phyloP scores from a whole-genome alignment of 129 eudicot genomes.

The Flaveria brownii region DNA sequence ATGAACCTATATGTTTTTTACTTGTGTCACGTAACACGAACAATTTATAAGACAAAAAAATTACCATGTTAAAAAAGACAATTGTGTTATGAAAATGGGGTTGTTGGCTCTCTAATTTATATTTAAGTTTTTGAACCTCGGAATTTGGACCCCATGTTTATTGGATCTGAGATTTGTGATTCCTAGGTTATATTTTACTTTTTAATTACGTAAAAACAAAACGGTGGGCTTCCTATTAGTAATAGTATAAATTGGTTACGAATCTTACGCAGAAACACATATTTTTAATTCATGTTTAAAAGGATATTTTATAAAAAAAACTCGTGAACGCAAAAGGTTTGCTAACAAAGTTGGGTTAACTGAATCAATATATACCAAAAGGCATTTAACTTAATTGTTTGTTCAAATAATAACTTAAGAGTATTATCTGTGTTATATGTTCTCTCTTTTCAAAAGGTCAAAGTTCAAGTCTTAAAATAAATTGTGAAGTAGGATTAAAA shows the following conservation, averaged over 20 bases:
- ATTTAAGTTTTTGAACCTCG: constrained; percentile 14
- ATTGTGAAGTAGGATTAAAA: too few species aligned
- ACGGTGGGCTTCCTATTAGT: constrained; percentile 11
- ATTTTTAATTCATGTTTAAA: not conserved
- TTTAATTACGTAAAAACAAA: constrained; percentile 15
- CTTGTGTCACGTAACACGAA: too few species aligned
- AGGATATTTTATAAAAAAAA: not conserved
- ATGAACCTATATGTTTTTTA: too few species aligned
- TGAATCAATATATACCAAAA: too few species aligned
- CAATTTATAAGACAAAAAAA: too few species aligned
- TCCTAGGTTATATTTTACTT: constrained; percentile 24
- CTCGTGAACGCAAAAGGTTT: not conserved
- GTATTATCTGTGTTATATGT: too few species aligned
- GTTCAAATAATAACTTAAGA: too few species aligned
- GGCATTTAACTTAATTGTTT: too few species aligned
- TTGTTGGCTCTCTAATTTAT: constrained; percentile 26
- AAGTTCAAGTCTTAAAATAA: too few species aligned
- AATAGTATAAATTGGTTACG: not conserved
- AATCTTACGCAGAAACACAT: not conserved
- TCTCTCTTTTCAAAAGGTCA: too few species aligned
- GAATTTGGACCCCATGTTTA: constrained; percentile 40
- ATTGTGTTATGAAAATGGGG: not conserved
- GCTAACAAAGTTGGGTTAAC: too few species aligned
- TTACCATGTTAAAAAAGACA: too few species aligned
- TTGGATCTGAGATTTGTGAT: constrained; percentile 40